Percentiles rank a stretch among this genome's conserved stretches.
These are phyloP conservation scores for thale cress (Arabidopsis thaliana) DNA, from an alignment of 345 rosid species.

Conservation along the genomic window DNA sequence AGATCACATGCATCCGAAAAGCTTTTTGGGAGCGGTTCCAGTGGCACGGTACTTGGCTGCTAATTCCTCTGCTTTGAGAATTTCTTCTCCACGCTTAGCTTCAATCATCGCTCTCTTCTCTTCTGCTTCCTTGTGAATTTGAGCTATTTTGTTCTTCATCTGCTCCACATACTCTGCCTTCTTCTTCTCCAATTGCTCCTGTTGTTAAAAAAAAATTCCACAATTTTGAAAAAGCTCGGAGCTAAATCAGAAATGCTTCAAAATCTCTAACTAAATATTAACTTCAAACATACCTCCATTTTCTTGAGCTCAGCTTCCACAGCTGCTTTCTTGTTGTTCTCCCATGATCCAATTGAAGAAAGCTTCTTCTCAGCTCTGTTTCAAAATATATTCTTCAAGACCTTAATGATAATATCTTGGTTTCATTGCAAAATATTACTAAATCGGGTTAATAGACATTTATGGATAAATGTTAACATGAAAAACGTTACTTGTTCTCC, in stretches of 20 bases:
- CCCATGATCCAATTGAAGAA: constrained; percentile 50
- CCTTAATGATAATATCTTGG: neutral
- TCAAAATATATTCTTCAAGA: neutral
- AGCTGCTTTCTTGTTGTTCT: constrained; percentile 45
- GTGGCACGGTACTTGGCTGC: constrained; percentile 46
- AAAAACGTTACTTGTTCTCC: constrained; percentile 43
- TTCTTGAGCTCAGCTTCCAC: constrained; percentile 49
- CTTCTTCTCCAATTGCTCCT: constrained; percentile 46
- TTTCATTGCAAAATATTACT: neutral
- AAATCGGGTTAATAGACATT: neutral
- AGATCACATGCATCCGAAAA: constrained; percentile 40
- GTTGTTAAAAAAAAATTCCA: neutral
- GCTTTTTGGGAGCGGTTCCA: constrained; percentile 45
- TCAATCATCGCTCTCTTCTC: constrained; percentile 50
- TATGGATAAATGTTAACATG: neutral
- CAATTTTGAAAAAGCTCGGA: neutral
- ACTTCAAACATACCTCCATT: constrained; percentile 35
- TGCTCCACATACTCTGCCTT: constrained; percentile 42
- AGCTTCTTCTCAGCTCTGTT: constrained; percentile 48
- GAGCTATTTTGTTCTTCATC: constrained; percentile 49
- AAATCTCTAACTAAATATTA: neutral
- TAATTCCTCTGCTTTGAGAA: constrained; percentile 44
- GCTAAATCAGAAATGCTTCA: neutral
- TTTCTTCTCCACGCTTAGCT: constrained; percentile 42
- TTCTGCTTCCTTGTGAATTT: constrained; percentile 45